Conservation (phyloP, 305 asterid species). For the Ilex paraguariensis region DNA sequence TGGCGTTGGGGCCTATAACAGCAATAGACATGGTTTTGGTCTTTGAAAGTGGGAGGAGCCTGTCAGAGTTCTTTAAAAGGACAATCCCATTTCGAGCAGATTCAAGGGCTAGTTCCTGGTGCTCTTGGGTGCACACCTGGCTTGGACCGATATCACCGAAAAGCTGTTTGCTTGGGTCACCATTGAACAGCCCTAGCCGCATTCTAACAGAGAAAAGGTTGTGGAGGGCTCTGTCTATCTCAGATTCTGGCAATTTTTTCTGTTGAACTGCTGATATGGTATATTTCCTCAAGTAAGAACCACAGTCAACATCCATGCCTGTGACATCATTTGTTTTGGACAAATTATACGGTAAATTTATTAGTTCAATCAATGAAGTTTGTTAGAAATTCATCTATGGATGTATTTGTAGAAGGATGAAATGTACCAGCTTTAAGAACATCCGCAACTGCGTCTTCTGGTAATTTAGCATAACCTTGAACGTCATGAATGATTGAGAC, state of each 20-base stretch:
- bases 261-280: conserved; percentile 45
- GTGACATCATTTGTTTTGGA: neutral
- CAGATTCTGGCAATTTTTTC: conserved; percentile 41
- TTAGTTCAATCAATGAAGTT: too few species aligned
- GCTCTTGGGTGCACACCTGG: conserved; percentile 41
- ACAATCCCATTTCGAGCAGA: conserved; percentile 53
- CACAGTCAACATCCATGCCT: conserved; percentile 70
- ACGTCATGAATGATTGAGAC: conserved; percentile 45
- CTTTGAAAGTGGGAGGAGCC: conserved; percentile 44
- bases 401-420: neutral
- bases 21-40: conserved; percentile 36
- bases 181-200: conserved; percentile 60
- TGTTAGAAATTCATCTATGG: too few species aligned
- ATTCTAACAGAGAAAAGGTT: conserved; percentile 51
- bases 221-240: conserved; percentile 51
- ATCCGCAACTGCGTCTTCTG: conserved; percentile 75
- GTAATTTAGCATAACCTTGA: conserved; percentile 59
- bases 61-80: conserved; percentile 41
- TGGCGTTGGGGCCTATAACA: conserved; percentile 57
- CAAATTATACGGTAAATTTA: neutral
- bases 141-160: conserved; percentile 34
- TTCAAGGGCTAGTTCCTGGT: conserved; percentile 49
- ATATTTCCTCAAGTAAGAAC: conserved; percentile 38
- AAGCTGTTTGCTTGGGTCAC: conserved; percentile 25
- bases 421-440: conserved; percentile 66